These are phyloP conservation scores for Hypoxylon cercidicola DNA, from an alignment of 495 filamentous ascomycete genomes.

Conservation along the genomic window DNA sequence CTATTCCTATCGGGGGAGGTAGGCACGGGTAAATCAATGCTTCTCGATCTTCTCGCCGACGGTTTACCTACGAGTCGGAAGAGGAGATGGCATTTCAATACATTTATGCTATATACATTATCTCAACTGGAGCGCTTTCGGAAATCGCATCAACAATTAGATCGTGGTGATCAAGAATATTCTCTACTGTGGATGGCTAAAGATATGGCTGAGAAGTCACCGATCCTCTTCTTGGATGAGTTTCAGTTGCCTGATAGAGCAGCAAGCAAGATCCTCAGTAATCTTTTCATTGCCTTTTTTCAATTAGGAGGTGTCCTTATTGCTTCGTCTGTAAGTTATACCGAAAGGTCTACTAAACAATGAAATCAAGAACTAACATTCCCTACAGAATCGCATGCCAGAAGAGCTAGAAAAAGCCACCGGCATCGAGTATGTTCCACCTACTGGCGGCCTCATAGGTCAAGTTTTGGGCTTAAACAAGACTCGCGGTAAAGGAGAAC, in stretches of 20 bases:
- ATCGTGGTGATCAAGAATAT: constrained; percentile 59
- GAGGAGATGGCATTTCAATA: constrained; percentile 77
- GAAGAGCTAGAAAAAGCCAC: constrained; percentile 76
- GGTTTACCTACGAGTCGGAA: constrained; percentile 73
- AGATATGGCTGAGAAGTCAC: constrained; percentile 71
- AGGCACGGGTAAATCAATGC: constrained; percentile 76
- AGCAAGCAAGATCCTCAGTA: constrained; percentile 74
- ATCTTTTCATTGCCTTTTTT: constrained; percentile 76
- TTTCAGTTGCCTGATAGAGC: constrained; percentile 78
- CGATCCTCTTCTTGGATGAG: constrained; percentile 78
- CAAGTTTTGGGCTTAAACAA: constrained; percentile 52
- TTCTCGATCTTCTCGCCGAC: constrained; percentile 74
- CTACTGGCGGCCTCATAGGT: constrained; percentile 61
- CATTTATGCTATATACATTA: constrained; percentile 76
- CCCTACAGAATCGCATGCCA: constrained; percentile 78
- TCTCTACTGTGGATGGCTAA: constrained; percentile 73
- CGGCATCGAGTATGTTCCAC: constrained; percentile 66
- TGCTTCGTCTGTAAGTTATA: too few species aligned
- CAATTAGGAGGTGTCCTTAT: constrained; percentile 77
- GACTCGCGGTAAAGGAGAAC: constrained; percentile 43
- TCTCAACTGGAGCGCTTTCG: constrained; percentile 69
- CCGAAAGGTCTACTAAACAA: too few species aligned
- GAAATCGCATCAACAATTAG: constrained; percentile 46
- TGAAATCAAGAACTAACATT: too few species aligned
- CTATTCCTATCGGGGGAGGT: constrained; percentile 77